Conservation (phyloP, 2,329 filamentous ascomycete species). For the Aureobasidium vineae region DNA sequence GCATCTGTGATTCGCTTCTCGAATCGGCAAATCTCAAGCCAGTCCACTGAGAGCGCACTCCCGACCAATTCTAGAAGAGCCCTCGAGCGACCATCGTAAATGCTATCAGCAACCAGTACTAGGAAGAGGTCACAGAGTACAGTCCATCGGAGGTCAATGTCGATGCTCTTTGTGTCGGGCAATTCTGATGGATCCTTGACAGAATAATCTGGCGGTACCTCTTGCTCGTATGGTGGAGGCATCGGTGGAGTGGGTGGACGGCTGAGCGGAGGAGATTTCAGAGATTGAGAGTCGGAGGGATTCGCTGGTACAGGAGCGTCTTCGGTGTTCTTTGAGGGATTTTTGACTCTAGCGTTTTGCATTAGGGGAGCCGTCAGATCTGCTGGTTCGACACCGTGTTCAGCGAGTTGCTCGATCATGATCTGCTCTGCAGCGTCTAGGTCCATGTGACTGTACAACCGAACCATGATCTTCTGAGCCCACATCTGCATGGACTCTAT, state of each 20-base stretch:
- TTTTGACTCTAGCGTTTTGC: conserved; percentile 88
- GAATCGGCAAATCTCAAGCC: conserved; percentile 93
- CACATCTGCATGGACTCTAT: conserved; percentile 87
- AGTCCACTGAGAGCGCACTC: conserved; percentile 73
- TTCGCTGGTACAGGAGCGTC: conserved; percentile 19
- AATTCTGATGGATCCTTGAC: conserved; percentile 82
- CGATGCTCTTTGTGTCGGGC: conserved; percentile 76
- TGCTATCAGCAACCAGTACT: conserved; percentile 90
- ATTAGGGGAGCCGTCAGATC: conserved; percentile 86
- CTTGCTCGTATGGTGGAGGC: conserved; percentile 57
- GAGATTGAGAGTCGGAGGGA: conserved; percentile 30
- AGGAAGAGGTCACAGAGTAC: conserved; percentile 94
- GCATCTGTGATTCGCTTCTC: conserved; percentile 97
- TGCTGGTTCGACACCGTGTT: conserved; percentile 81
- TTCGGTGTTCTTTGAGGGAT: conserved; percentile 53
- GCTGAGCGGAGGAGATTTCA: conserved; percentile 37
- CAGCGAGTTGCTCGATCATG: conserved; percentile 96
- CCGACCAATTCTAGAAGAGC: conserved; percentile 81
- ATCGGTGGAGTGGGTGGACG: conserved; percentile 42
- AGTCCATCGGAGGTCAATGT: conserved; percentile 96
- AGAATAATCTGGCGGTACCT: conserved; percentile 68
- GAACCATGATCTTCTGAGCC: conserved; percentile 97
- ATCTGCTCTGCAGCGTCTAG: conserved; percentile 87
- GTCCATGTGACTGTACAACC: conserved; percentile 94
- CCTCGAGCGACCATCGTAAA: conserved; percentile 87